Base-by-base conservation (phyloP, 805 yeast genomes). In the Kodamaea kaohsiungensis region DNA sequence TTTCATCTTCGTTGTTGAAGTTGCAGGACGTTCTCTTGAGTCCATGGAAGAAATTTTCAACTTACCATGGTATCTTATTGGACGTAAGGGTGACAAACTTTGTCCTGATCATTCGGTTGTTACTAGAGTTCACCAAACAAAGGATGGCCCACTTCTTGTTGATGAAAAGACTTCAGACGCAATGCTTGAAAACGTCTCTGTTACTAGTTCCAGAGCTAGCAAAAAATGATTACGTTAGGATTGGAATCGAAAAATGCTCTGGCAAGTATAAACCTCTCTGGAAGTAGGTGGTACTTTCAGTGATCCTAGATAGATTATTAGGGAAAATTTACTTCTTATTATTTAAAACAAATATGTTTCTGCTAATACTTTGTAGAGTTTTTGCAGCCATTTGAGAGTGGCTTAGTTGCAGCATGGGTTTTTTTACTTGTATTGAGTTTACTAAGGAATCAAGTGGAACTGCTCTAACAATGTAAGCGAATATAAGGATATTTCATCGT, bases 51-150 rank as follows among this genome's bases (percentile, higher is more conserved):
- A 63, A 39, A 59, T 64, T 48, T 64, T 64, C 59, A 63, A 60
- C 57, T 61, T 64, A 54, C 68, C 68, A 35, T 64, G 68, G 68
- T 62, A 63, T 57, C 35, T 62, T 53, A 59, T 64, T 46, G 68
- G 68, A 12, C 58, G 67, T 57, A 54, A 52, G 35, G 68, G 68
- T 19, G 61, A 62, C 9, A 60, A 58, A 52, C 61, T 64, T 46
- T 64, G 68, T 53, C 68, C 68, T 16, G 68, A 64, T 54, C 56
- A 59, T 54, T 63, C 68, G 13, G 66, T 63, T 51, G 57, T 64
- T 39, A 58, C 56, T 59, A 61, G 58, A 56, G 62, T 64, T 12
- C 17, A 40, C 25, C 19, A 40, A 30, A 30, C 35, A 9, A 30
- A 30, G 19, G 52, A 27, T 17, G n/a, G 49, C 8, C 17, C 19